Percentiles rank a stretch among this genome's conserved stretches.
Evolutionary conservation across 164 flowering plant genomes (phyloP).

Genomic region (Chimonanthus salicifolius): DNA sequence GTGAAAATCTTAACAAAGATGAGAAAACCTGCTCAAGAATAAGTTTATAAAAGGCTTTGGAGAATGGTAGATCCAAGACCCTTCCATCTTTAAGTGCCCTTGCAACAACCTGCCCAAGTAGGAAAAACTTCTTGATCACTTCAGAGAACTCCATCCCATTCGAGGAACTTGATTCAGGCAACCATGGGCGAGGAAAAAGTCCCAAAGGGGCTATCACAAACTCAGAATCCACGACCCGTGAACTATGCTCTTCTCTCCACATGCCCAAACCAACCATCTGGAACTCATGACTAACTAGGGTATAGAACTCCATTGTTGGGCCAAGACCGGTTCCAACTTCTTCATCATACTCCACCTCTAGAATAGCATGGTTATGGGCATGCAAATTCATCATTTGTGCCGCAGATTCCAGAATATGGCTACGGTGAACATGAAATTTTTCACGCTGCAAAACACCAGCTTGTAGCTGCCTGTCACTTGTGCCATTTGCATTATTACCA

Average conservation of each 20-base stretch:
- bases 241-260: slow-evolving; percentile 74
- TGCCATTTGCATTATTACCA: slow-evolving; percentile 19
- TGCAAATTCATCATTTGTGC: slow-evolving; percentile 56
- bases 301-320: slow-evolving; percentile 93
- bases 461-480: slow-evolving; percentile 36
- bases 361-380: slow-evolving; percentile 35
- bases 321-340: slow-evolving; percentile 99
- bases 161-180: slow-evolving; percentile 26
- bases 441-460: slow-evolving; percentile 42
- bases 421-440: slow-evolving; percentile 56
- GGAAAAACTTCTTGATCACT: slow-evolving; percentile 60
- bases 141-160: slow-evolving; percentile 36
- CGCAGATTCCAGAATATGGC: slow-evolving; percentile 67
- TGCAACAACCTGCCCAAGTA: slow-evolving; percentile 80
- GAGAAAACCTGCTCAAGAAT: slow-evolving; percentile 69
- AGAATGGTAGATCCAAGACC: slow-evolving; percentile 78
- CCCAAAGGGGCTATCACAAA: slow-evolving; percentile 43
- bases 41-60: slow-evolving; percentile 80
- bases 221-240: slow-evolving; percentile 18
- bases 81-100: slow-evolving; percentile 92
- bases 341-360: slow-evolving; percentile 74
- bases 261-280: slow-evolving; percentile 69
- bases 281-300: slow-evolving; percentile 81
- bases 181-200: slow-evolving; percentile 95
- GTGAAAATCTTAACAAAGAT: background rate